A percentile compares a stretch with the other conserved stretches of the same genome.
Evolutionary conservation across 768 basidiomycete species (phyloP).

Genomic region (Mycena kentingensis): DNA sequence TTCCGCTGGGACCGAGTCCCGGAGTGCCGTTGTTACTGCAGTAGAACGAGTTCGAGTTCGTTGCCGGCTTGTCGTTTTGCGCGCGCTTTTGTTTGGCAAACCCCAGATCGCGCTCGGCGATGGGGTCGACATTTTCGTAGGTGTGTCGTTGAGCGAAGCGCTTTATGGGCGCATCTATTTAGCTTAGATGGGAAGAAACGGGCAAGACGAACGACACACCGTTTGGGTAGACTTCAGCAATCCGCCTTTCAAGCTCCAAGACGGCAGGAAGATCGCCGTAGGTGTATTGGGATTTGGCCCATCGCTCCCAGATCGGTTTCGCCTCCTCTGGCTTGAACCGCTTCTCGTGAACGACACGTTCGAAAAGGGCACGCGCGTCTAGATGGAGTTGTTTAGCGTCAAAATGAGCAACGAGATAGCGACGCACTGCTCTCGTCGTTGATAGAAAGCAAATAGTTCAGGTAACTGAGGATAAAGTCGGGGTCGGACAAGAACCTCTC

Average conservation of each 20-base stretch:
- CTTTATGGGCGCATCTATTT: conserved; percentile 82
- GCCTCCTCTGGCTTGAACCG: conserved; percentile 81
- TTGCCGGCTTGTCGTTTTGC: conserved; percentile 12
- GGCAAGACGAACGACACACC: conserved; percentile 48
- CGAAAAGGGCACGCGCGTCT: conserved; percentile 97
- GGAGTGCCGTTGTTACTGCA: not conserved
- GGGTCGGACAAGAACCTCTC: conserved; percentile 68
- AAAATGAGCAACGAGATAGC: not conserved
- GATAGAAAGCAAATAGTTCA: conserved; percentile 89
- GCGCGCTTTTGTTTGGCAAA: conserved; percentile 59
- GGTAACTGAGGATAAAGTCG: too few species aligned
- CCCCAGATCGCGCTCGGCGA: conserved; percentile 87
- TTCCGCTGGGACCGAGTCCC: not conserved
- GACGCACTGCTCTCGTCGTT: conserved; percentile 93
- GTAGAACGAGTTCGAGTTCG: not conserved
- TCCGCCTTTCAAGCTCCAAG: conserved; percentile 86
- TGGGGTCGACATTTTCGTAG: conserved; percentile 83
- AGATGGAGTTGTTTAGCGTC: conserved; percentile 1
- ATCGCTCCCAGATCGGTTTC: conserved; percentile 90
- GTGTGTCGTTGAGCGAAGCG: conserved; percentile 86
- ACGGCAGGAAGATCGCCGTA: conserved; percentile 90
- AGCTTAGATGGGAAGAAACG: conserved; percentile 1
- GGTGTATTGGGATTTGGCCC: conserved; percentile 94
- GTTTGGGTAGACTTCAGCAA: conserved; percentile 82
- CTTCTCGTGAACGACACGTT: conserved; percentile 77